Evolutionary conservation across 768 basidiomycete genomes (phyloP).

Genomic region (Tubosaeta sp.): DNA sequence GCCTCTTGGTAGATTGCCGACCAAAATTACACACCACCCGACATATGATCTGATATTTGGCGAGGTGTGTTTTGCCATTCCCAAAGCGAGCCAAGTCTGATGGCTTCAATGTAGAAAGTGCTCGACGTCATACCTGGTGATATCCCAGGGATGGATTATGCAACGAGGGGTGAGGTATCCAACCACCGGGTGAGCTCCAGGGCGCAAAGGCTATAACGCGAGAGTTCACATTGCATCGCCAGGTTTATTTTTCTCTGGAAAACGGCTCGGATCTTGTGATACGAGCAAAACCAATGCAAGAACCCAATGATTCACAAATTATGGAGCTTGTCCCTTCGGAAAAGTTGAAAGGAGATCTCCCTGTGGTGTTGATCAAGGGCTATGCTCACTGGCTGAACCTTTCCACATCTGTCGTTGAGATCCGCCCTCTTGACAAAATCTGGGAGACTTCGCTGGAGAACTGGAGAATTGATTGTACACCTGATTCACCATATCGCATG

Average conservation of each 20-base stretch:
- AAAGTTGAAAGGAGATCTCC: constrained; percentile 23
- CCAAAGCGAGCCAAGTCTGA: too few species aligned
- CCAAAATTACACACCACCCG: constrained; percentile 7
- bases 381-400: constrained; percentile 31
- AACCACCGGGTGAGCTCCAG: constrained; percentile 14
- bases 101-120: constrained; percentile 9
- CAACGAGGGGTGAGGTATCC: constrained; percentile 13
- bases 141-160: constrained; percentile 22
- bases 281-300: constrained; percentile 1
- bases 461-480: constrained; percentile 20
- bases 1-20: constrained; percentile 14
- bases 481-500: constrained; percentile 3
- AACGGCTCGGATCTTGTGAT: constrained; percentile 8
- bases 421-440: constrained; percentile 20
- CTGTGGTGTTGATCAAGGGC: constrained; percentile 15
- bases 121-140: constrained; percentile 17
- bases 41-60: constrained; percentile 20
- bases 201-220: not conserved
- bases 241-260: constrained; percentile 16
- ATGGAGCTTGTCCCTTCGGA: constrained; percentile 22
- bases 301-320: not conserved
- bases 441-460: constrained; percentile 25
- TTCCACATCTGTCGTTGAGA: constrained; percentile 18
- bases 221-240: not conserved
- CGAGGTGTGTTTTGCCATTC: constrained; percentile 3